These are phyloP conservation scores for Litsea cubeba DNA, from an alignment of 164 flowering plant genomes.

Conservation along the genomic window DNA sequence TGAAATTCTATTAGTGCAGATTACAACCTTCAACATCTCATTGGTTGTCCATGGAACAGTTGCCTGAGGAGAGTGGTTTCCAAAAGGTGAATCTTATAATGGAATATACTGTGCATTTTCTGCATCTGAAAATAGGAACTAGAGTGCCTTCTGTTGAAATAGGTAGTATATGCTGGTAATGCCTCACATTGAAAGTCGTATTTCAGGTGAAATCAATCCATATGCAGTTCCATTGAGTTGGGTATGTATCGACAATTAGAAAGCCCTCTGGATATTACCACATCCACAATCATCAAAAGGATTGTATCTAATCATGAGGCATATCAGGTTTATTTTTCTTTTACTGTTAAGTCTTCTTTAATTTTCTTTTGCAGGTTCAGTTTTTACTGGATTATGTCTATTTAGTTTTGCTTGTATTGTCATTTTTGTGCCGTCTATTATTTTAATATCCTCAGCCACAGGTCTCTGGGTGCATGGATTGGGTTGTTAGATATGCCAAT, in stretches of 20 bases:
- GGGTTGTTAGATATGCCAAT: not conserved
- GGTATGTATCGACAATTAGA: conserved; percentile 64
- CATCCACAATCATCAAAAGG: conserved; percentile 81
- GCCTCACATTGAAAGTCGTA: conserved; percentile 1
- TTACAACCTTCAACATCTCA: conserved; percentile 89
- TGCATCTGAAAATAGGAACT: not conserved
- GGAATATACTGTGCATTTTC: not conserved
- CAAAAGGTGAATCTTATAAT: conserved; percentile 38
- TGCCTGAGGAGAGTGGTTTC: conserved; percentile 73
- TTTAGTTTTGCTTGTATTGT: not conserved
- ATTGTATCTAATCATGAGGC: conserved; percentile 95
- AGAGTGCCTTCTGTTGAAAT: not conserved
- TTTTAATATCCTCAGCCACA: not conserved
- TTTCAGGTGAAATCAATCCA: conserved; percentile 59
- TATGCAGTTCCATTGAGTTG: conserved; percentile 80
- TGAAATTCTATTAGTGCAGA: conserved; percentile 36
- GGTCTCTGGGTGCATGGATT: not conserved
- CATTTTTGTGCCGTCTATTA: not conserved
- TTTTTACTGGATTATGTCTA: not conserved
- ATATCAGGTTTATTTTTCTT: conserved; percentile 53
- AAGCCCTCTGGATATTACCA: conserved; percentile 85
- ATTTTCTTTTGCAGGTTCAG: not conserved
- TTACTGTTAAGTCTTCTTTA: not conserved
- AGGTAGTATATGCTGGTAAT: conserved; percentile 9
- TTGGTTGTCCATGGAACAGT: conserved; percentile 91